Percentiles rank a stretch among this genome's conserved stretches.
Conservation (phyloP, 129 eudicot species). For the Saussurea involucrata region DNA sequence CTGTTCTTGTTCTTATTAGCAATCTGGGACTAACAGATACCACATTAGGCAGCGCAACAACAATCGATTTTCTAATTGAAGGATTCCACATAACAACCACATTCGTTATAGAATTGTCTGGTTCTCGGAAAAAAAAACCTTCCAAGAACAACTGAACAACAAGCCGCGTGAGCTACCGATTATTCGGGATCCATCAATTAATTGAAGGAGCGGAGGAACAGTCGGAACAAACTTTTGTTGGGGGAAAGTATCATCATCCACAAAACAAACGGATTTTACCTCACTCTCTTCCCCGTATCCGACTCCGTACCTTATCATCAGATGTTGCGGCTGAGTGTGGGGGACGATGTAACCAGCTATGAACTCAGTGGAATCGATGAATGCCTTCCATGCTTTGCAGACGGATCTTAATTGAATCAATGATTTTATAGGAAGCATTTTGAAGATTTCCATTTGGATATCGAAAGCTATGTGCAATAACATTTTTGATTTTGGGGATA, state of each 20-base stretch:
- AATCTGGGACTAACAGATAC: too few species aligned
- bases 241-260: too few species aligned
- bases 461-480: conserved; percentile 34
- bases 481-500: conserved; percentile 10
- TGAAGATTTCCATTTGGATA: conserved; percentile 38
- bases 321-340: background rate
- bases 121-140: too few species aligned
- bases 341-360: conserved; percentile 14
- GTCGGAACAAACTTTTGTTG: too few species aligned
- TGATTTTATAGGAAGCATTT: conserved; percentile 34
- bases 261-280: too few species aligned
- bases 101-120: too few species aligned
- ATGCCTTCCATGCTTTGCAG: conserved; percentile 42
- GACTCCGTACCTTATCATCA: conserved; percentile 23
- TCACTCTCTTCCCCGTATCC: background rate
- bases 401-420: conserved; percentile 33
- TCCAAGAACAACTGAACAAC: too few species aligned
- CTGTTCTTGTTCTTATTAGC: too few species aligned
- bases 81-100: conserved; percentile 2
- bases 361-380: conserved; percentile 32
- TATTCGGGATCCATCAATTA: too few species aligned
- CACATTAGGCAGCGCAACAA: background rate
- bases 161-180: too few species aligned
- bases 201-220: too few species aligned
- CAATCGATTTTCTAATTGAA: background rate